phyloP scores from a whole-genome alignment of 139 green algal genomes.

The Desmodesmus armatus region DNA sequence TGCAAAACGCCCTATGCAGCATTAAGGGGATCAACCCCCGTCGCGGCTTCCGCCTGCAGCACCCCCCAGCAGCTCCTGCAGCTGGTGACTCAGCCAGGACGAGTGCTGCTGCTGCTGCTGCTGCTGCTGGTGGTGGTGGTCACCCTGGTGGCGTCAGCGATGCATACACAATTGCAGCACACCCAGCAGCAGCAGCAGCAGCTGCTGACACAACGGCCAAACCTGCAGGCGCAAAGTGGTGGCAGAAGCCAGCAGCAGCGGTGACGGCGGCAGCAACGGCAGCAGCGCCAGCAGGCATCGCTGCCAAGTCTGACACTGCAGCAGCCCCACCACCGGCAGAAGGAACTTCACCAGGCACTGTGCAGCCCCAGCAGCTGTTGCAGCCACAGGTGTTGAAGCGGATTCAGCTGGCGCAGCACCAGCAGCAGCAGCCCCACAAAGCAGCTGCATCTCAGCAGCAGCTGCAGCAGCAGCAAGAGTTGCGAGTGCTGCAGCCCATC shows the following conservation, averaged over 20 bases:
- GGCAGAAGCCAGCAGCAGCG: not conserved
- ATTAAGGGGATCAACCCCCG: not conserved
- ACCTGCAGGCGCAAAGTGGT: too few relatives aligned
- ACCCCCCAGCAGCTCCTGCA: not conserved
- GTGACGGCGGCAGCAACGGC: not conserved
- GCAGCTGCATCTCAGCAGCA: not conserved
- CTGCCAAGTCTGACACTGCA: not conserved
- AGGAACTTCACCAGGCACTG: not conserved
- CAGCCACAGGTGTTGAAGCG: not conserved
- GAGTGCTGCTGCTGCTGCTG: not conserved
- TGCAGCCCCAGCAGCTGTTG: constrained; percentile 6
- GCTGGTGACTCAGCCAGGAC: not conserved
- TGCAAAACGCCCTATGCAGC: not conserved
- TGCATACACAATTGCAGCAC: too few relatives aligned
- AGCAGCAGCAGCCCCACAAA: not conserved
- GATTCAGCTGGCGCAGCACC: constrained; percentile 16
- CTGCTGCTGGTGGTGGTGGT: not conserved
- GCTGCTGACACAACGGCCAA: too few relatives aligned
- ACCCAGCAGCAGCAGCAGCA: too few relatives aligned
- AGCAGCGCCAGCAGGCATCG: not conserved
- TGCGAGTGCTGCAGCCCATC: not conserved
- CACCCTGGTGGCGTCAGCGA: too few relatives aligned
- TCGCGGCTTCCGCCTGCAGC: not conserved
- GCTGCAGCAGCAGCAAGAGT: not conserved
- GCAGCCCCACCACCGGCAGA: not conserved